A percentile compares a stretch with the other conserved stretches of the same genome.
Conservation (phyloP, 2,329 filamentous ascomycete species). For the Coniochaeta sp. region DNA sequence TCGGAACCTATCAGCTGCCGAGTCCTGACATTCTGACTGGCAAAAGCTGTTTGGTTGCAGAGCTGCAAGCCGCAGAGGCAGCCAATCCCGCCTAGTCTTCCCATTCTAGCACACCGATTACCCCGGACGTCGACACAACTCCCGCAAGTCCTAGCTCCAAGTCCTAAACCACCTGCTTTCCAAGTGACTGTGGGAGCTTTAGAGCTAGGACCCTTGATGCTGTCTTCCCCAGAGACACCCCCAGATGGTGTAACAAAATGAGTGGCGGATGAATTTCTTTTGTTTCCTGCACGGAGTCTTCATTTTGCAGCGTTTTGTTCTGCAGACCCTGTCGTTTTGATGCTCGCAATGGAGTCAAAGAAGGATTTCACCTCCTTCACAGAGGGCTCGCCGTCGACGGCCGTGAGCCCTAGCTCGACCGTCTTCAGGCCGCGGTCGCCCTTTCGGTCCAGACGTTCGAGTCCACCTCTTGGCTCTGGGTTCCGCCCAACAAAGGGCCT, state of each 20-base stretch:
- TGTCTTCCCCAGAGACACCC: constrained; percentile 4
- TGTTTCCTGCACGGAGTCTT: constrained; percentile 1
- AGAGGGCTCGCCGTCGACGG: constrained; percentile 8
- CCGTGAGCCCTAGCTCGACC: constrained; percentile 6
- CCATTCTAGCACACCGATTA: not conserved
- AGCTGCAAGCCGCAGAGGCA: not conserved
- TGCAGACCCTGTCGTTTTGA: not conserved
- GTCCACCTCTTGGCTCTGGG: not conserved
- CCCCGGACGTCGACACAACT: not conserved
- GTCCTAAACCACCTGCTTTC: constrained; percentile 6
- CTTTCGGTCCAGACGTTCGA: constrained; percentile 6
- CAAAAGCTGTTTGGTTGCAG: not conserved
- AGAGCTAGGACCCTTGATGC: constrained; percentile 13
- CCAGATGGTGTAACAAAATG: constrained; percentile 18
- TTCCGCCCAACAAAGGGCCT: constrained; percentile 4
- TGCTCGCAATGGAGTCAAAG: constrained; percentile 14
- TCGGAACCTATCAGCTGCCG: not conserved
- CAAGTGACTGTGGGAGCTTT: not conserved
- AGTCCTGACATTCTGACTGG: not conserved
- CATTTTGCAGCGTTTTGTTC: constrained; percentile 5
- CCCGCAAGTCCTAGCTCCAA: constrained; percentile 3
- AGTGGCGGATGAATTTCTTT: constrained; percentile 15
- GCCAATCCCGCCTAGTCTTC: not conserved
- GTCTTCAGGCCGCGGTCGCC: constrained; percentile 7
- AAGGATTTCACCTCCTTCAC: constrained; percentile 14